Evolutionary conservation across 2,329 filamentous ascomycete species (phyloP).

Genomic region (Pseudogymnoascus sp.): DNA sequence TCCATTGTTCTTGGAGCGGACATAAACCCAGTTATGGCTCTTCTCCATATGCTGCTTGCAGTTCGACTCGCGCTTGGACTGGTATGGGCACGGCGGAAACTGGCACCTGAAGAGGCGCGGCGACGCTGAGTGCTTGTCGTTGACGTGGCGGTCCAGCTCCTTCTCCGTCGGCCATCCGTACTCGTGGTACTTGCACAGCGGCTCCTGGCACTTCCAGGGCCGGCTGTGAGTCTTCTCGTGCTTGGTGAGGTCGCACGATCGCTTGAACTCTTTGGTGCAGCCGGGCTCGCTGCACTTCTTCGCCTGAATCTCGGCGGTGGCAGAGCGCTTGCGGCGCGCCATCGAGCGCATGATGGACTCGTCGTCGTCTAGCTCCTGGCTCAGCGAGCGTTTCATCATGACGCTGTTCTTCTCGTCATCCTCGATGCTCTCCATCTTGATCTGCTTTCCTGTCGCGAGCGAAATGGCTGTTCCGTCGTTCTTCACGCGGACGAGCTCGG

Average conservation of each 20-base stretch:
- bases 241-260: conserved; percentile 95
- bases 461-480: conserved; percentile 74
- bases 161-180: conserved; percentile 96
- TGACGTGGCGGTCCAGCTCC: conserved; percentile 89
- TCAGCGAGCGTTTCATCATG: conserved; percentile 57
- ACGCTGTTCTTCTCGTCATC: conserved; percentile 38
- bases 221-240: conserved; percentile 97
- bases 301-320: conserved; percentile 71
- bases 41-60: conserved; percentile 99
- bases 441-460: conserved; percentile 58
- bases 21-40: conserved; percentile 81
- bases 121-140: conserved; percentile 82
- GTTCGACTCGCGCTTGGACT: conserved; percentile 91
- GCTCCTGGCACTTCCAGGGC: conserved; percentile 83
- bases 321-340: conserved; percentile 92
- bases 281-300: conserved; percentile 66
- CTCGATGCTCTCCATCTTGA: conserved; percentile 50
- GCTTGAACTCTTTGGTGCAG: conserved; percentile 89
- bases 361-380: conserved; percentile 65
- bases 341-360: conserved; percentile 83
- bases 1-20: conserved; percentile 86
- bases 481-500: conserved; percentile 74
- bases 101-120: conserved; percentile 78
- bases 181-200: conserved; percentile 80
- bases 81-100: conserved; percentile 79